These are phyloP conservation scores for Helotiales sp. DNA, from an alignment of 2,329 filamentous ascomycete genomes.

Conservation along the genomic window DNA sequence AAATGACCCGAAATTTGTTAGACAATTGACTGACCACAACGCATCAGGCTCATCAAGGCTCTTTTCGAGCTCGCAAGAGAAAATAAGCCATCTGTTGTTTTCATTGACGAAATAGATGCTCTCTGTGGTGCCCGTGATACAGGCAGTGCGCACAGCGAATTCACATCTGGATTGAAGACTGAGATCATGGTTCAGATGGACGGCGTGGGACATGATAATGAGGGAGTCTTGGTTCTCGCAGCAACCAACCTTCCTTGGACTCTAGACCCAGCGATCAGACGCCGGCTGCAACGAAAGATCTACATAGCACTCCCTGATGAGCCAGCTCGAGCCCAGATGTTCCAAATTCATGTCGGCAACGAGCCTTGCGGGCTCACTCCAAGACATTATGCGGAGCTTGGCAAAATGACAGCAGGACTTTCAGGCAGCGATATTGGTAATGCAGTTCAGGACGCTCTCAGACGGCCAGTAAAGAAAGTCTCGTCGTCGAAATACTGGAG, in stretches of 20 bases:
- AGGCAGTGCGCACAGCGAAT: not conserved
- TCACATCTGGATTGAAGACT: not conserved
- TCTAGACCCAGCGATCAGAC: conserved; percentile 5
- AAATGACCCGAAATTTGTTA: too few relatives aligned
- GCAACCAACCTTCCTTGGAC: conserved; percentile 9
- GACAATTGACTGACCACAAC: not conserved
- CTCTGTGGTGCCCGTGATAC: conserved; percentile 2
- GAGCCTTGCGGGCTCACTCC: not conserved
- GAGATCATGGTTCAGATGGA: conserved; percentile 11
- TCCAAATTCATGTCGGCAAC: conserved; percentile 7
- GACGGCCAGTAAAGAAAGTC: conserved; percentile 12
- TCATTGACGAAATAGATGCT: conserved; percentile 11
- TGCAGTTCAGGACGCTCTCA: conserved; percentile 8
- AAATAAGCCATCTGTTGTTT: conserved; percentile 6
- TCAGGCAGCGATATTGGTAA: conserved; percentile 8
- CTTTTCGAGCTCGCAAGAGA: conserved; percentile 1
- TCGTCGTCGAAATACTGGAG: conserved; percentile 5
- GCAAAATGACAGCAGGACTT: not conserved
- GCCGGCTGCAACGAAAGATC: conserved; percentile 3
- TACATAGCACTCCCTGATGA: conserved; percentile 12
- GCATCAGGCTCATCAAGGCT: not conserved
- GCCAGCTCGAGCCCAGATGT: conserved; percentile 2
- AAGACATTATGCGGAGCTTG: not conserved
- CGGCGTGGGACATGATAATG: conserved; percentile 3
- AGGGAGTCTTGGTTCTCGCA: conserved; percentile 3